Conservation (phyloP, 176 grass and related monocot species). For the Aegilops sharonensis region DNA sequence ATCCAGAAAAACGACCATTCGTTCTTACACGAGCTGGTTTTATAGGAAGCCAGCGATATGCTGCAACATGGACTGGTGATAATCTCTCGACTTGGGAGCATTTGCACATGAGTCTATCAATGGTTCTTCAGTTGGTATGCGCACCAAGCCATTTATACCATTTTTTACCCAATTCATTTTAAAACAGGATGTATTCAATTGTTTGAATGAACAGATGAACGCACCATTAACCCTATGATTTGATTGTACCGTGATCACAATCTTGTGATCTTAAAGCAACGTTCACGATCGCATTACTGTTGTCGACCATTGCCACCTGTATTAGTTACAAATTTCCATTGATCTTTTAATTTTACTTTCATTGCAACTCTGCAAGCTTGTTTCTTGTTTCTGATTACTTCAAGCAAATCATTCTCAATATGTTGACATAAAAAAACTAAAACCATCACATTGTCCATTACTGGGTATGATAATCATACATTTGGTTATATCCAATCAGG, state of each 20-base stretch:
- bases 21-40: constrained; percentile 95
- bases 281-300: not conserved
- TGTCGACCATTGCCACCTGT: not conserved
- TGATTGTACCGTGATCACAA: not conserved
- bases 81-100: constrained; percentile 96
- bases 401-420: not conserved
- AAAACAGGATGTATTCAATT: not conserved
- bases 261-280: not conserved
- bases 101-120: constrained; percentile 89
- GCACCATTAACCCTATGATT: not conserved
- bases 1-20: constrained; percentile 63
- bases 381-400: not conserved
- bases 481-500: constrained; percentile 41
- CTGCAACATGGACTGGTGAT: constrained; percentile 95
- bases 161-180: not conserved
- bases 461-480: not conserved
- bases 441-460: not conserved
- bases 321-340: not conserved
- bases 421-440: not conserved
- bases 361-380: not conserved
- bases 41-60: constrained; percentile 87
- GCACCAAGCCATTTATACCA: not conserved
- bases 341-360: not conserved
- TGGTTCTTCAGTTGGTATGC: constrained; percentile 91
- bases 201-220: not conserved